phyloP scores from a whole-genome alignment of 164 flowering plant genomes.

The Tetracentron sinense region DNA sequence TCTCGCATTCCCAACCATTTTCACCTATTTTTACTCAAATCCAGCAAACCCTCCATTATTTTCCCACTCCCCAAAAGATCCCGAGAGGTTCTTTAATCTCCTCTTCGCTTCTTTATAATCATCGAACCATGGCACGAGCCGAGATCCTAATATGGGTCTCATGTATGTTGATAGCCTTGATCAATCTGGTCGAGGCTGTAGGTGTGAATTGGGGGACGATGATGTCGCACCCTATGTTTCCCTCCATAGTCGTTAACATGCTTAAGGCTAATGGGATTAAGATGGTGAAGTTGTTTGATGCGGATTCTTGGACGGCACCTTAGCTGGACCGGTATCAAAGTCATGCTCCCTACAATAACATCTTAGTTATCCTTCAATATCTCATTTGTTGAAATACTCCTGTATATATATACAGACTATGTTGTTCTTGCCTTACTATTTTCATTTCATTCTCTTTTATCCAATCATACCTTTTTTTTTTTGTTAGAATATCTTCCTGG shows the following conservation, averaged over 20 bases:
- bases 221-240: conserved; percentile 51
- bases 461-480: no score
- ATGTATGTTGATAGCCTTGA: conserved; percentile 12
- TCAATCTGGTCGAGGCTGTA: conserved; percentile 26
- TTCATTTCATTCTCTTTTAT: no score
- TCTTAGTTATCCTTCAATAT: no score
- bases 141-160: conserved; percentile 21
- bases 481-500: no score
- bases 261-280: conserved; percentile 63
- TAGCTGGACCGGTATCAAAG: conserved; percentile 72
- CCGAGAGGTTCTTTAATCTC: neutral
- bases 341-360: no score
- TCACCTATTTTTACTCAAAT: neutral
- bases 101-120: neutral
- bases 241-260: conserved; percentile 52
- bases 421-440: no score
- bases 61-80: neutral
- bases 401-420: no score
- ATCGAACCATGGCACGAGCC: conserved; percentile 19
- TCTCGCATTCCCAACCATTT: neutral
- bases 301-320: conserved; percentile 48
- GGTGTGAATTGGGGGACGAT: conserved; percentile 91
- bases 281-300: conserved; percentile 85
- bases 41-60: neutral
- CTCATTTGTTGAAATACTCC: no score